A percentile compares a stretch with the other conserved stretches of the same genome.
phyloP scores from a whole-genome alignment of 176 grass and related monocot species.

The Sorghum bicolor region Sorghum_bicolor_NCBIv3 NC_012875.2:48018501-48019000 shows the following conservation, averaged over 20 bases:
- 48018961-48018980: neutral
- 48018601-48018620: slow-evolving; percentile 18
- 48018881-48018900: neutral
- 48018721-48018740: slow-evolving; percentile 39
- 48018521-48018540: neutral
- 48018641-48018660: slow-evolving; percentile 42
- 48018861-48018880: neutral
- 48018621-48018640: slow-evolving; percentile 22
- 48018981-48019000: neutral
- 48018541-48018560: neutral
- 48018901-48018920: neutral
- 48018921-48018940: neutral
- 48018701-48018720: slow-evolving; percentile 32
- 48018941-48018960: neutral
- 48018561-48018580: neutral
- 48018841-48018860: neutral
- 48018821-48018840: slow-evolving; percentile 33
- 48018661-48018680: slow-evolving; percentile 37
- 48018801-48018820: neutral
- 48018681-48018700: slow-evolving; percentile 28
- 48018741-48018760: slow-evolving; percentile 1
- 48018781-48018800: too few relatives aligned
- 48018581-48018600: slow-evolving; percentile 27
- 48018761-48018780: neutral
- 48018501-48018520: too few relatives aligned